phyloP scores from a whole-genome alignment of 139 green algal genomes.

The Tetraselmis chui region DNA sequence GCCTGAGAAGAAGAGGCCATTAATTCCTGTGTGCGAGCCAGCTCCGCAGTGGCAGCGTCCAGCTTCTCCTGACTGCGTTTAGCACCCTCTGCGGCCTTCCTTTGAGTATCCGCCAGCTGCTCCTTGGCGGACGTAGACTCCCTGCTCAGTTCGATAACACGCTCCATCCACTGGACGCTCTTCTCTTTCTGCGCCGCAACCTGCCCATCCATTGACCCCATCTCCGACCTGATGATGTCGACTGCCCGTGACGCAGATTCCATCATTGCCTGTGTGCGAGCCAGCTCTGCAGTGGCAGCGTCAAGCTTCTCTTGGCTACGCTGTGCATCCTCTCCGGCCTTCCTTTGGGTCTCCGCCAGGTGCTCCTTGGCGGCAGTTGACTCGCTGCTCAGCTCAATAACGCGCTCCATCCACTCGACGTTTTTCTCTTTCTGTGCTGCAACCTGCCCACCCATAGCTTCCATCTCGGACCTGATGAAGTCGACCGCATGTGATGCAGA shows the following conservation, averaged over 20 bases:
- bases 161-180: neutral
- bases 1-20: neutral
- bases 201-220: neutral
- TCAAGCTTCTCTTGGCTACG: neutral
- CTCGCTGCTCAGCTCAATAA: neutral
- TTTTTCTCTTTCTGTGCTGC: neutral
- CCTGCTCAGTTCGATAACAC: neutral
- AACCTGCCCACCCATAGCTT: neutral
- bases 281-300: neutral
- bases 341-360: too few relatives aligned
- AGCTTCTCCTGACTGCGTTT: neutral
- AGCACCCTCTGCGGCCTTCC: too few relatives aligned
- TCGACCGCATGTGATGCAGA: neutral
- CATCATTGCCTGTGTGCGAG: neutral
- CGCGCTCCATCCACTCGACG: neutral
- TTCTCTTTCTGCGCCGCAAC: neutral
- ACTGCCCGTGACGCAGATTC: neutral
- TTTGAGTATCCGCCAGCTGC: too few relatives aligned
- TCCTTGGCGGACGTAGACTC: too few relatives aligned
- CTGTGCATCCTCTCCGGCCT: too few relatives aligned
- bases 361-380: too few relatives aligned
- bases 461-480: neutral
- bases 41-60: neutral
- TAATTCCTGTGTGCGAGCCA: neutral
- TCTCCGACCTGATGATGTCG: neutral